These are phyloP conservation scores for Dissophora ornata DNA, from an alignment of 192 early-diverging fungal genomes.

Conservation along the genomic window DNA sequence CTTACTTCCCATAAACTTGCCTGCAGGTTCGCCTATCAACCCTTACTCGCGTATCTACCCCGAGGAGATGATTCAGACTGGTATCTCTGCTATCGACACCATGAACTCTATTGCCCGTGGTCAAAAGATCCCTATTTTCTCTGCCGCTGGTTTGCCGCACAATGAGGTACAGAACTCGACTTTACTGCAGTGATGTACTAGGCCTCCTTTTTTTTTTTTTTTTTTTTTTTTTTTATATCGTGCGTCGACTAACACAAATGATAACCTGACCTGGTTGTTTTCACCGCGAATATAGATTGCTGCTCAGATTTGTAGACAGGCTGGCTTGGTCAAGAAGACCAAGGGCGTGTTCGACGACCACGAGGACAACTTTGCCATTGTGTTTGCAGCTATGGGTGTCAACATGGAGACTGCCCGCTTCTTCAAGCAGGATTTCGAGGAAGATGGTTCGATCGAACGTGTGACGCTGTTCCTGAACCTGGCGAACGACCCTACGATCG, in stretches of 20 bases:
- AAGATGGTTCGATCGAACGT: conserved; percentile 98
- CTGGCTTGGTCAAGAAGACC: conserved; percentile 92
- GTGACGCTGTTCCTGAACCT: conserved; percentile 99
- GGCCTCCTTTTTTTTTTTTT: background rate
- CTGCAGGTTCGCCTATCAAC: conserved; percentile 92
- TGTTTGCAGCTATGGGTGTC: conserved; percentile 99
- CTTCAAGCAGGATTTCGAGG: conserved; percentile 99
- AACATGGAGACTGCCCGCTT: conserved; percentile 99
- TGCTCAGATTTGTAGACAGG: conserved; percentile 99
- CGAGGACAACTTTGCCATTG: conserved; percentile 99
- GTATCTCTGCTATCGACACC: conserved; percentile 98
- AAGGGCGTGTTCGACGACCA: conserved; percentile 96
- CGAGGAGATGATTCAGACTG: conserved; percentile 99
- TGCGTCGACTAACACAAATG: too few species aligned
- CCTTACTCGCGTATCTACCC: conserved; percentile 99
- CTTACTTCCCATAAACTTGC: background rate
- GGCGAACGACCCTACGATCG: conserved; percentile 99
- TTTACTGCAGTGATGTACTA: background rate
- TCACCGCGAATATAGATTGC: conserved; percentile 96
- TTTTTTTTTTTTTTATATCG: background rate
- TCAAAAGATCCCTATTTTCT: conserved; percentile 99
- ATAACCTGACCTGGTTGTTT: too few species aligned
- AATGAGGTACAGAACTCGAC: conserved; percentile 95
- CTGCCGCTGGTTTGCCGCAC: conserved; percentile 96
- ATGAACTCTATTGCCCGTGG: conserved; percentile 99